Conservation (phyloP, 768 basidiomycete genomes). For the Harrya chromipes region DNA sequence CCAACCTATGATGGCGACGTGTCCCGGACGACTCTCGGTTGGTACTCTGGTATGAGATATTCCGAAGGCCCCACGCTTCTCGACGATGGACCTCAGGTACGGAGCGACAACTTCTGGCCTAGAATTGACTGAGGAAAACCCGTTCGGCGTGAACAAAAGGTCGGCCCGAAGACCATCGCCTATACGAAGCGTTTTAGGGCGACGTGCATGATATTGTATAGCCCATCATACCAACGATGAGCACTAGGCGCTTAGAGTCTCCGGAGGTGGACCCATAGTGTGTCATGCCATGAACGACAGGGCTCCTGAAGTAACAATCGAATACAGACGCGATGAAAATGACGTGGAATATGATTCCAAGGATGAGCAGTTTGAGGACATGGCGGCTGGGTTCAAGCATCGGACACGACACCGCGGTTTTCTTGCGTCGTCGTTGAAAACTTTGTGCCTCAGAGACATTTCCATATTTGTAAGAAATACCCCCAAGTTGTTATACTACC, state of each 20-base stretch:
- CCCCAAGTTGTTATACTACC: too few relatives aligned
- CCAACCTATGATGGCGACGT: slow-evolving; percentile 82
- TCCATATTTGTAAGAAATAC: too few relatives aligned
- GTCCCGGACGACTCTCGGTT: slow-evolving; percentile 85
- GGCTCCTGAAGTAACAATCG: slow-evolving; percentile 86
- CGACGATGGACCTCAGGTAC: slow-evolving; percentile 63
- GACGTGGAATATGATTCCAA: slow-evolving; percentile 73
- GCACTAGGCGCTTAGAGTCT: slow-evolving; percentile 69
- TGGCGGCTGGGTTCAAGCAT: slow-evolving; percentile 16
- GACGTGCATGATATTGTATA: neutral
- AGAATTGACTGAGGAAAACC: slow-evolving; percentile 50
- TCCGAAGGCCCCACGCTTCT: slow-evolving; percentile 72
- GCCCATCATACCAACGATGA: slow-evolving; percentile 63
- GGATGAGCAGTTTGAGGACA: slow-evolving; percentile 45
- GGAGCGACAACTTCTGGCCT: slow-evolving; percentile 67
- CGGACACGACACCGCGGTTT: neutral
- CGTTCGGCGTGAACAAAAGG: slow-evolving; percentile 62
- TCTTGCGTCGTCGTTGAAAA: neutral
- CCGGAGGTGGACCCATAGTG: slow-evolving; percentile 44
- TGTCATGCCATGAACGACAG: slow-evolving; percentile 76
- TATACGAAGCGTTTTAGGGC: slow-evolving; percentile 24
- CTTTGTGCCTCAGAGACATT: neutral
- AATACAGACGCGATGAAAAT: slow-evolving; percentile 71
- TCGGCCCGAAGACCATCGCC: slow-evolving; percentile 86
- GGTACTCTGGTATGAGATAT: slow-evolving; percentile 85